A percentile compares a stretch with the other conserved stretches of the same genome.
Conservation (phyloP, 768 basidiomycete genomes). For the Auricularia sp. region DNA sequence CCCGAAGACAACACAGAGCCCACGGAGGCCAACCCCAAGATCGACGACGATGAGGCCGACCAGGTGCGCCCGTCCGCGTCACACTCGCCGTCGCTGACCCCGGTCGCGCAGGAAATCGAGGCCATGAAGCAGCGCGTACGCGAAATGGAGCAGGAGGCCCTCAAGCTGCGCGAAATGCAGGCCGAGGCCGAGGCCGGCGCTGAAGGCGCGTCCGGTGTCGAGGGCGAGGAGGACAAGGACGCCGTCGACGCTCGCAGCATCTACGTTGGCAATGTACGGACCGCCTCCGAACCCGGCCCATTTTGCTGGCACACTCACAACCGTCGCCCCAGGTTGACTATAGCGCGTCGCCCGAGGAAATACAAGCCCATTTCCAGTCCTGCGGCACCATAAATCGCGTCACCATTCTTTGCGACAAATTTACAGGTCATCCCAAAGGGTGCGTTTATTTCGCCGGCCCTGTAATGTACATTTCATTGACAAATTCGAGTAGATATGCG, state of each 20-base stretch:
- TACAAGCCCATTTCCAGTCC: slow-evolving; percentile 93
- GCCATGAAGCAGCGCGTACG: slow-evolving; percentile 88
- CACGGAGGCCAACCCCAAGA: not conserved
- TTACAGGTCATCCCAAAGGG: slow-evolving; percentile 99
- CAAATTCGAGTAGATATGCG: slow-evolving; percentile 58
- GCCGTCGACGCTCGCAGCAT: slow-evolving; percentile 77
- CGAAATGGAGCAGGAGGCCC: slow-evolving; percentile 88
- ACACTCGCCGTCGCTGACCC: not conserved
- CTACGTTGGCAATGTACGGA: slow-evolving; percentile 91
- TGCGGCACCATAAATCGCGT: slow-evolving; percentile 98
- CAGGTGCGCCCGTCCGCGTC: not conserved
- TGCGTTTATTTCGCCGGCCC: slow-evolving; percentile 23
- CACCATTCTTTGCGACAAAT: slow-evolving; percentile 98
- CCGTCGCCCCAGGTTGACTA: slow-evolving; percentile 77
- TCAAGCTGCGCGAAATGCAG: slow-evolving; percentile 77
- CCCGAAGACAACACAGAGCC: not conserved
- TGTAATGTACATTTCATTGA: slow-evolving; percentile 4
- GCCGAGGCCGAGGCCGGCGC: slow-evolving; percentile 44
- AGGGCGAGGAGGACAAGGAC: slow-evolving; percentile 77
- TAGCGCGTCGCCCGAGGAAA: slow-evolving; percentile 92
- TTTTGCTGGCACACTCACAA: not conserved
- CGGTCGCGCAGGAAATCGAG: slow-evolving; percentile 50
- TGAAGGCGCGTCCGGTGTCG: slow-evolving; percentile 39
- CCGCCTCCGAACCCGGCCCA: not conserved
- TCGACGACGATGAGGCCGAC: not conserved